Evolutionary conservation across 2,329 filamentous ascomycete genomes (phyloP).

Genomic region (Trichoderma hamatum): DNA sequence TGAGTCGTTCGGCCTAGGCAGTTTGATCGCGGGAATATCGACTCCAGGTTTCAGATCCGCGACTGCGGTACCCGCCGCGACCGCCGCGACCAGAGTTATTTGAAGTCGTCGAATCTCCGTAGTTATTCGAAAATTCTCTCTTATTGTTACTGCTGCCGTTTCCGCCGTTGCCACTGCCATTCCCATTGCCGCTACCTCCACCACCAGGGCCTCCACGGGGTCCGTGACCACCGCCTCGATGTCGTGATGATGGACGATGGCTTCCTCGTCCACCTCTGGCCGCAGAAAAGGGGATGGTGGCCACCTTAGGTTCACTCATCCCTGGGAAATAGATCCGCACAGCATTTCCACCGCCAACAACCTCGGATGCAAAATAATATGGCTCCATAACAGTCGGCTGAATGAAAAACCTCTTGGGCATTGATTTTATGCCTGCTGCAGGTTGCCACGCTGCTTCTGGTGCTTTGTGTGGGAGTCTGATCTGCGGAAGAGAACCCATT

Average conservation of each 20-base stretch:
- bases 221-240: constrained; percentile 38
- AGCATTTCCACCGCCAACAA: constrained; percentile 40
- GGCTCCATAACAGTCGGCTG: constrained; percentile 42
- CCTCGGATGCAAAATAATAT: constrained; percentile 40
- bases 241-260: constrained; percentile 35
- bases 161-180: constrained; percentile 32
- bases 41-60: constrained; percentile 48
- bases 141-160: constrained; percentile 39
- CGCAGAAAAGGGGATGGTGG: constrained; percentile 44
- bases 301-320: constrained; percentile 44
- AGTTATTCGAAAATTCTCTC: constrained; percentile 39
- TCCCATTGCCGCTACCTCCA: constrained; percentile 29
- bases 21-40: constrained; percentile 35
- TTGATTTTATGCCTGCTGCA: constrained; percentile 56
- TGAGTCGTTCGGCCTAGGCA: constrained; percentile 9
- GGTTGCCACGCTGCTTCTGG: constrained; percentile 67
- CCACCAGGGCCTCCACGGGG: constrained; percentile 33
- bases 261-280: constrained; percentile 39
- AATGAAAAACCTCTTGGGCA: constrained; percentile 56
- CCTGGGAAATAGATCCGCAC: constrained; percentile 49
- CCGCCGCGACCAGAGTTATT: constrained; percentile 37
- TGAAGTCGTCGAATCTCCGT: constrained; percentile 31
- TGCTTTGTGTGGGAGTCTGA: constrained; percentile 66
- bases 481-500: constrained; percentile 73
- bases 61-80: constrained; percentile 47